These are phyloP conservation scores for Tricholoma sp. DNA, from an alignment of 768 basidiomycete genomes.

Conservation along the genomic window DNA sequence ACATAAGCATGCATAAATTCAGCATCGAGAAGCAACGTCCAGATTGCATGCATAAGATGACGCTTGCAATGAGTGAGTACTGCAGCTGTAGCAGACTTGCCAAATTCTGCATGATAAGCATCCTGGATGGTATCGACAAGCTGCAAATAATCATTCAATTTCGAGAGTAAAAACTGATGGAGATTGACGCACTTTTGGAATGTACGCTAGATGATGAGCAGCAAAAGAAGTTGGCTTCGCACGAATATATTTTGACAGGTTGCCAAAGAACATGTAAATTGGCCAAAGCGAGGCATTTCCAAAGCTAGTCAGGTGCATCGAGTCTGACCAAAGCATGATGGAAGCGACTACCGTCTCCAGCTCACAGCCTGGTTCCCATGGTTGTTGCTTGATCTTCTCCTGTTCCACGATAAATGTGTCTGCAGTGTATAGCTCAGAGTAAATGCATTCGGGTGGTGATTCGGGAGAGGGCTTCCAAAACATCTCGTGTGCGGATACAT, in stretches of 20 bases:
- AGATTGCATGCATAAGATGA: slow-evolving; percentile 27
- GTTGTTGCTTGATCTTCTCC: neutral
- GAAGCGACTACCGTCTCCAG: neutral
- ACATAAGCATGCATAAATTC: slow-evolving; percentile 23
- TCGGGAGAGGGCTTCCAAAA: slow-evolving; percentile 11
- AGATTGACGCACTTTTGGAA: slow-evolving; percentile 28
- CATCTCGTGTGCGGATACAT: slow-evolving; percentile 10
- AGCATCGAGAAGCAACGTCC: slow-evolving; percentile 19
- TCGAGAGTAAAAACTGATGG: slow-evolving; percentile 24
- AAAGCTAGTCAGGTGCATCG: slow-evolving; percentile 31
- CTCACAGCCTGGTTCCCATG: neutral
- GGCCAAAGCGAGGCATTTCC: slow-evolving; percentile 34
- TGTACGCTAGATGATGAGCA: slow-evolving; percentile 35
- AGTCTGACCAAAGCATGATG: slow-evolving; percentile 30
- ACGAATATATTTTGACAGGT: slow-evolving; percentile 32
- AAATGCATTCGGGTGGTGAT: slow-evolving; percentile 1
- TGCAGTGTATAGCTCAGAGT: slow-evolving; percentile 2
- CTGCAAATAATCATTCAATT: neutral
- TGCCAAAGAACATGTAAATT: slow-evolving; percentile 32
- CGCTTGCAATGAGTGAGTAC: slow-evolving; percentile 24
- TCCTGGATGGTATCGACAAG: neutral
- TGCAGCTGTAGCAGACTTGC: neutral
- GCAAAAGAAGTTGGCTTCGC: slow-evolving; percentile 21
- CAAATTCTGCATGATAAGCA: neutral
- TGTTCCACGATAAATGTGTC: neutral